These are phyloP conservation scores for Eimeria falciformis DNA, from an alignment of 169 alveolate genomes.

Conservation along the genomic window DNA sequence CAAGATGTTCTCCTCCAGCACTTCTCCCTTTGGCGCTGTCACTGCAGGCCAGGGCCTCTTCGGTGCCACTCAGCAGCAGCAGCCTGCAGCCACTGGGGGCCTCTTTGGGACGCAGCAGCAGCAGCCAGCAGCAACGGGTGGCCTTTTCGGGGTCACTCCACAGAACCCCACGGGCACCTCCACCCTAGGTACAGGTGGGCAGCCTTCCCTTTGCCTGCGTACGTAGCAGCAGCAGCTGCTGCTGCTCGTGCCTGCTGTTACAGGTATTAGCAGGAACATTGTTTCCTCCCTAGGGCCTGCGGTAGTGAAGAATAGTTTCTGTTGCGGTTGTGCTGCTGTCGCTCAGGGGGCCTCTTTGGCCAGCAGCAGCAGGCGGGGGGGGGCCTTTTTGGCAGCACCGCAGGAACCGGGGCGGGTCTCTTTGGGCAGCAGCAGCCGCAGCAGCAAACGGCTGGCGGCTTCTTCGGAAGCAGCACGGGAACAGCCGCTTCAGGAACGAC, in stretches of 20 bases:
- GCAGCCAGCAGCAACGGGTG: conserved; percentile 46
- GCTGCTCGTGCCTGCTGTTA: neutral
- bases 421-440: conserved; percentile 74
- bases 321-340: conserved; percentile 45
- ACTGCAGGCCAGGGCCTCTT: conserved; percentile 62
- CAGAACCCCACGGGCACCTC: neutral
- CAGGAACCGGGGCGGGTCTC: conserved; percentile 62
- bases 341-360: conserved; percentile 1
- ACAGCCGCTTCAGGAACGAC: neutral
- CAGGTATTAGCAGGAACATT: neutral
- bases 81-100: conserved; percentile 47
- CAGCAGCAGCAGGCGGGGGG: conserved; percentile 53
- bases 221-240: neutral
- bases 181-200: conserved; percentile 39
- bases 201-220: neutral
- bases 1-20: conserved; percentile 7
- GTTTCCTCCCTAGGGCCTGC: neutral
- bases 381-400: conserved; percentile 58
- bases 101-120: conserved; percentile 69
- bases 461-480: conserved; percentile 28
- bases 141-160: conserved; percentile 33
- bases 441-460: conserved; percentile 16
- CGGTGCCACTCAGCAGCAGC: conserved; percentile 70
- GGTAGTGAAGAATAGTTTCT: neutral
- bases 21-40: conserved; percentile 48